Evolutionary conservation across 225 moss, liverwort and hornwort species (phyloP).

Genomic region (Bryum argenteum): DNA sequence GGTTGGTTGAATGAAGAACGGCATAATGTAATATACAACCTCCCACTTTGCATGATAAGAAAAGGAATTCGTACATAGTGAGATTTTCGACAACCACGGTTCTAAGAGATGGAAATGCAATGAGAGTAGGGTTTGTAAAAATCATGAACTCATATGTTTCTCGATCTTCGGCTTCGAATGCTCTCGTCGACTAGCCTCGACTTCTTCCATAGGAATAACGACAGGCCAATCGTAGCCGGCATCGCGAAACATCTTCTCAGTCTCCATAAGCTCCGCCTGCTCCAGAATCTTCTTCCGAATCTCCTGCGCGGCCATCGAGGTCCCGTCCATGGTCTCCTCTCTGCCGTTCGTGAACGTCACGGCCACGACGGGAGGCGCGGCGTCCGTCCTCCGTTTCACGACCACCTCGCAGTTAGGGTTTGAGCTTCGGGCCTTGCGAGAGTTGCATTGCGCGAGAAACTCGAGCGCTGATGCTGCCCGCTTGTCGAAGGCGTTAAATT

Average conservation of each 20-base stretch:
- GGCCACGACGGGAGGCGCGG: constrained; percentile 52
- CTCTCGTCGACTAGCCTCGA: constrained; percentile 44
- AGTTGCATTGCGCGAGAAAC: constrained; percentile 88
- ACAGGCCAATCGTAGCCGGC: constrained; percentile 90
- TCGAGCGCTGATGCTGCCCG: constrained; percentile 80
- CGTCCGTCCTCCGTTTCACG: constrained; percentile 59
- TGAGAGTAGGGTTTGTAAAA: not conserved
- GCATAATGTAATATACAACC: no score
- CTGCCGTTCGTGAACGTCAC: constrained; percentile 72
- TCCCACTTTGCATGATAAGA: no score
- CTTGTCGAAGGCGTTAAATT: constrained; percentile 81
- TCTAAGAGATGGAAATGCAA: no score
- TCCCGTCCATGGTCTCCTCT: constrained; percentile 80
- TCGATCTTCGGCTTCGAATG: constrained; percentile 4
- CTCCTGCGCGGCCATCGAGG: constrained; percentile 68
- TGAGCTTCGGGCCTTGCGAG: constrained; percentile 66
- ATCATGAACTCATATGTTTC: constrained; percentile 16
- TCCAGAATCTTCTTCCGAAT: constrained; percentile 77
- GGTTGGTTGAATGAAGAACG: no score
- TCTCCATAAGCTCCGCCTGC: constrained; percentile 95
- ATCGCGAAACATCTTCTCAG: constrained; percentile 91
- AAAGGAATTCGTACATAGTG: no score
- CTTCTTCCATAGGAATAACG: constrained; percentile 64
- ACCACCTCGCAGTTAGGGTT: constrained; percentile 79
- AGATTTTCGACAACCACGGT: no score